Conservation (phyloP, 345 rosid species). For the Draba incana region DNA sequence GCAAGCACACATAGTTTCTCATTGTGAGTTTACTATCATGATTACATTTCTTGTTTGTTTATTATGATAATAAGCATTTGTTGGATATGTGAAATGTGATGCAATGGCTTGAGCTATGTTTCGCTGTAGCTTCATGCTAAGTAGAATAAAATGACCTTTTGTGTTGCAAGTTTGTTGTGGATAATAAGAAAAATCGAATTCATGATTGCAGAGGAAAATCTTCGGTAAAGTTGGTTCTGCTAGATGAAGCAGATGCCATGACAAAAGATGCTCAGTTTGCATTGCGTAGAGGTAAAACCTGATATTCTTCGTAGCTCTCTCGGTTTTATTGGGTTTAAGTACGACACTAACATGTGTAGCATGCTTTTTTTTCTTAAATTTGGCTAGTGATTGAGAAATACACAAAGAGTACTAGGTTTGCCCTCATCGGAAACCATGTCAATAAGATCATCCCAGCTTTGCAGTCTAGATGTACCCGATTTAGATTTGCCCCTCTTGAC, state of each 20-base stretch:
- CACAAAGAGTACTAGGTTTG: constrained; percentile 92
- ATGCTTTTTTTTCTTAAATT: constrained; percentile 22
- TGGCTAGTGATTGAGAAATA: constrained; percentile 88
- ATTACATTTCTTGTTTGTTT: not conserved
- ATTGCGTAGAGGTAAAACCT: constrained; percentile 73
- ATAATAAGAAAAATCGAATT: not conserved
- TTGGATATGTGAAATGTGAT: too few species aligned
- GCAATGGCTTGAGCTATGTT: constrained; percentile 5
- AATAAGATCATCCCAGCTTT: constrained; percentile 97
- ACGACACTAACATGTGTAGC: constrained; percentile 22
- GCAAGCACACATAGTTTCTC: constrained; percentile 99
- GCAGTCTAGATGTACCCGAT: constrained; percentile 96
- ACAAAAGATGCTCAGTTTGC: constrained; percentile 99
- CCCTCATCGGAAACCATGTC: constrained; percentile 93
- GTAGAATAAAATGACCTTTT: not conserved
- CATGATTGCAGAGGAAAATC: constrained; percentile 57
- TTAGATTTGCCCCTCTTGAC: constrained; percentile 96
- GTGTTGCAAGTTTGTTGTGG: constrained; percentile 1
- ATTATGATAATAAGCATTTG: not conserved
- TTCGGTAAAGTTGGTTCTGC: constrained; percentile 83
- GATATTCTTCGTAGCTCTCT: constrained; percentile 11
- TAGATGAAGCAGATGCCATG: constrained; percentile 98
- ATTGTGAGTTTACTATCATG: constrained; percentile 52
- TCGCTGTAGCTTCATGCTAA: constrained; percentile 1
- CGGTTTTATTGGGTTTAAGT: not conserved